Evolutionary conservation across 1,139 yeast genomes (phyloP).

Genomic region (Yamadazyma dendronema): DNA sequence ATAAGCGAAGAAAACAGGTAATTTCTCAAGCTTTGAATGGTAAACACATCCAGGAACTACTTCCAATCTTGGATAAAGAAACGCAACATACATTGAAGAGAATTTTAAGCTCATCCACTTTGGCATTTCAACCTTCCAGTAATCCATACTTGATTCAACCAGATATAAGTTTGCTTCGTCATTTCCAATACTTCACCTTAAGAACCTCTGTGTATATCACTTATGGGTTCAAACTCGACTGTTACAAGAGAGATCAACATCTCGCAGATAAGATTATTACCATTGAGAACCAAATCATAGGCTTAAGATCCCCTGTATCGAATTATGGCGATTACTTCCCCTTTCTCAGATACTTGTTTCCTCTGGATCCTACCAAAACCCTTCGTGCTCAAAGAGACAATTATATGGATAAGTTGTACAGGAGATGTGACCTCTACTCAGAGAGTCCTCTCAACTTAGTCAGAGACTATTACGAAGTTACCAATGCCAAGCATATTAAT

Average conservation of each 20-base stretch:
- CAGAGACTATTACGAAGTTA: slow-evolving; percentile 4
- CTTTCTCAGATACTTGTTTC: slow-evolving; percentile 31
- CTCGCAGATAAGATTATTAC: slow-evolving; percentile 54
- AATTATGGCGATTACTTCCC: slow-evolving; percentile 66
- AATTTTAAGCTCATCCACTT: slow-evolving; percentile 21
- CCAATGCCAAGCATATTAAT: slow-evolving; percentile 9
- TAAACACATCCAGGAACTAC: slow-evolving; percentile 28
- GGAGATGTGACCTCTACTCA: slow-evolving; percentile 1
- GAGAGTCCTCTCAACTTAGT: slow-evolving; percentile 3
- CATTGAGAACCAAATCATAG: slow-evolving; percentile 65
- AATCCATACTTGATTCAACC: slow-evolving; percentile 12
- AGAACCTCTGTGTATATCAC: slow-evolving; percentile 56
- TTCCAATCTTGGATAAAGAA: slow-evolving; percentile 44
- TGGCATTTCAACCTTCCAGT: slow-evolving; percentile 23
- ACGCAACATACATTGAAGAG: slow-evolving; percentile 28
- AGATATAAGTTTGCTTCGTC: slow-evolving; percentile 42
- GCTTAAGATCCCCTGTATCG: slow-evolving; percentile 61
- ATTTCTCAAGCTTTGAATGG: slow-evolving; percentile 51
- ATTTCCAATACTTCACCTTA: slow-evolving; percentile 54
- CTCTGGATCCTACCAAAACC: slow-evolving; percentile 24
- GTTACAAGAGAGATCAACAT: slow-evolving; percentile 33
- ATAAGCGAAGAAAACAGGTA: slow-evolving; percentile 51
- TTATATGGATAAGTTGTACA: slow-evolving; percentile 47
- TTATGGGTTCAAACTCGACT: slow-evolving; percentile 57
- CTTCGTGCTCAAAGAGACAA: slow-evolving; percentile 49